Evolutionary conservation across 805 yeast genomes (phyloP).

Genomic region (Metschnikowia vanudenii): DNA sequence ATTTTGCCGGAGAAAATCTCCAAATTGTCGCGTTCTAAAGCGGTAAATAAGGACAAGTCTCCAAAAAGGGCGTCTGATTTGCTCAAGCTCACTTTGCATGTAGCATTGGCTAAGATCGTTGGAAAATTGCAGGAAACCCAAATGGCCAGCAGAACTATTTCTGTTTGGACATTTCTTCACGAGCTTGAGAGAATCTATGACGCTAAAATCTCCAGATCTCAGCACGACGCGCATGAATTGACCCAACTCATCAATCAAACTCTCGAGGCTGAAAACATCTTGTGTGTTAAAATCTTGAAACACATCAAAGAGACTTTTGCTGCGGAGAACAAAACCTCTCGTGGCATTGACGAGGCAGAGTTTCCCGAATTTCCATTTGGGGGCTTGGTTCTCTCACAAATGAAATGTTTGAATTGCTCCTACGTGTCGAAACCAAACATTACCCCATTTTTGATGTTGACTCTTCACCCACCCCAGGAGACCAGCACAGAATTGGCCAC

Average conservation of each 20-base stretch:
- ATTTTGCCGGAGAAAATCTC: slow-evolving; percentile 20
- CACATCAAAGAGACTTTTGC: slow-evolving; percentile 15
- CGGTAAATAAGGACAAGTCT: slow-evolving; percentile 7
- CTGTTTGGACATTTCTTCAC: slow-evolving; percentile 78
- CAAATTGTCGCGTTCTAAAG: slow-evolving; percentile 14
- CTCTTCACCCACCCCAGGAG: slow-evolving; percentile 70
- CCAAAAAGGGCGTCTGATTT: slow-evolving; percentile 16
- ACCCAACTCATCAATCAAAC: slow-evolving; percentile 80
- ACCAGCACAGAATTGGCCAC: slow-evolving; percentile 46
- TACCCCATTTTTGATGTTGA: slow-evolving; percentile 66
- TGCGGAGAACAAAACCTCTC: background rate
- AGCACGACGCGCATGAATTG: slow-evolving; percentile 95
- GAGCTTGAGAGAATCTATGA: slow-evolving; percentile 70
- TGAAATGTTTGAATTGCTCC: slow-evolving; percentile 69
- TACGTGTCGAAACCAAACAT: slow-evolving; percentile 56
- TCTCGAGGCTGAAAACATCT: slow-evolving; percentile 60
- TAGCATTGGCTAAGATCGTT: slow-evolving; percentile 51
- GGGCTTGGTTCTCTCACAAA: slow-evolving; percentile 63
- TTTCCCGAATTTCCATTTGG: slow-evolving; percentile 72
- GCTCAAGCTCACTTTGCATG: slow-evolving; percentile 52
- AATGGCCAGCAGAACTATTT: slow-evolving; percentile 49
- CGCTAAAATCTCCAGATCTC: slow-evolving; percentile 72
- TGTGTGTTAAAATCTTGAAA: slow-evolving; percentile 35
- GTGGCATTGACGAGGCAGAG: slow-evolving; percentile 16
- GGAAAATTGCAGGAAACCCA: slow-evolving; percentile 63